A percentile compares a stretch with the other conserved stretches of the same genome.
Evolutionary conservation across 768 basidiomycete species (phyloP).

Genomic region (Boletellus sp.): DNA sequence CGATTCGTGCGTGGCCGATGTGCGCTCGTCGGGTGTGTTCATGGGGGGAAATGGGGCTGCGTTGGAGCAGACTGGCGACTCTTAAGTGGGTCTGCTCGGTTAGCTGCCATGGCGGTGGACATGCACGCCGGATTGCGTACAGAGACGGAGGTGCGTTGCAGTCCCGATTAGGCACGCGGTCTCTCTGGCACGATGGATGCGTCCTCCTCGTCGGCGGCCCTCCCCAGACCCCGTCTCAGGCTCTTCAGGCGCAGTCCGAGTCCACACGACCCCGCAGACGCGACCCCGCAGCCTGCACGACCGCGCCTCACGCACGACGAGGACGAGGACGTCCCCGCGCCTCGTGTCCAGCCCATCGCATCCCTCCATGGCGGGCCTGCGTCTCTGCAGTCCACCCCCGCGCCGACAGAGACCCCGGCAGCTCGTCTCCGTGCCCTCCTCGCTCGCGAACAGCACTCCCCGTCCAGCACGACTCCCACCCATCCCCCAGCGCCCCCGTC

Average conservation of each 20-base stretch:
- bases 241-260: slow-evolving; percentile 19
- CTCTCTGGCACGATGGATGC: slow-evolving; percentile 15
- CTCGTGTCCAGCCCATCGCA: slow-evolving; percentile 25
- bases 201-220: slow-evolving; percentile 7
- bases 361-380: slow-evolving; percentile 10
- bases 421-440: slow-evolving; percentile 62
- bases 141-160: too few relatives aligned
- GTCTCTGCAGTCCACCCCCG: slow-evolving; percentile 9
- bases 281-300: slow-evolving; percentile 23
- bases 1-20: not conserved
- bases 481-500: slow-evolving; percentile 25
- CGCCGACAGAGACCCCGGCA: slow-evolving; percentile 46
- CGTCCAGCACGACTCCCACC: slow-evolving; percentile 27
- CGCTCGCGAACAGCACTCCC: slow-evolving; percentile 44
- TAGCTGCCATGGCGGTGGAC: too few relatives aligned
- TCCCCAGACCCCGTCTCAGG: slow-evolving; percentile 21
- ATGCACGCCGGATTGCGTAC: too few relatives aligned
- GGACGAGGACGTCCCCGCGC: slow-evolving; percentile 31
- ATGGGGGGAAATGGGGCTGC: not conserved
- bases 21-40: slow-evolving; percentile 1
- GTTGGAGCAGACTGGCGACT: too few relatives aligned
- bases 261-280: slow-evolving; percentile 12
- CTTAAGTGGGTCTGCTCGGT: slow-evolving; percentile 1
- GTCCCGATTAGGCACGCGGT: too few relatives aligned
- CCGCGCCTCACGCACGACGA: slow-evolving; percentile 19